phyloP scores from a whole-genome alignment of 83 land plant genomes.

The Picea abies region DNA sequence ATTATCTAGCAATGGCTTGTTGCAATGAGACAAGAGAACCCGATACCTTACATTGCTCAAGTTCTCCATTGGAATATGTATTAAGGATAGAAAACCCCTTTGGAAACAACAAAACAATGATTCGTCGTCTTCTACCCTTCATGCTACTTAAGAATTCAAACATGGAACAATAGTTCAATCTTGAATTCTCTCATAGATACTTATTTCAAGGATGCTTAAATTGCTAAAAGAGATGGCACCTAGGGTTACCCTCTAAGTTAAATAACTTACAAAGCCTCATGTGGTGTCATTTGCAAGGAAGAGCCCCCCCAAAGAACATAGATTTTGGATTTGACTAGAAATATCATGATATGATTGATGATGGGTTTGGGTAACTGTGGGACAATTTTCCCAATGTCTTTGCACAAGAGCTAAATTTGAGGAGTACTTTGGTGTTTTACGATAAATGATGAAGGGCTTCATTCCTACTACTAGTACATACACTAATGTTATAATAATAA shows the following conservation, averaged over 20 bases:
- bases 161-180: conserved; percentile 9
- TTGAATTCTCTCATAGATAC: conserved; percentile 63
- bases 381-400: no score
- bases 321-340: conserved; percentile 50
- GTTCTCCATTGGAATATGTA: no score
- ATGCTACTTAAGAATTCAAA: no score
- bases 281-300: conserved; percentile 62
- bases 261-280: conserved; percentile 57
- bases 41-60: no score
- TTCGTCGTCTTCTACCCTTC: no score
- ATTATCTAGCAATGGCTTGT: no score
- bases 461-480: conserved; percentile 69
- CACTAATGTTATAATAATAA: conserved; percentile 50
- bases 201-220: conserved; percentile 66
- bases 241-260: conserved; percentile 60
- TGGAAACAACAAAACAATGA: no score
- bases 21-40: no score
- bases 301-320: conserved; percentile 32
- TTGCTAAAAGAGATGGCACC: conserved; percentile 50
- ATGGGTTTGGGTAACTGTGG: conserved; percentile 47
- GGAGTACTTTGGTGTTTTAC: conserved; percentile 54
- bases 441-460: conserved; percentile 76
- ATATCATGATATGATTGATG: conserved; percentile 58
- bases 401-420: conserved; percentile 57
- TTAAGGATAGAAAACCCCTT: no score